Percentiles rank a stretch among this genome's conserved stretches.
Conservation (phyloP, 2,329 filamentous ascomycete genomes). For the Pseudogymnoascus sp. region DNA sequence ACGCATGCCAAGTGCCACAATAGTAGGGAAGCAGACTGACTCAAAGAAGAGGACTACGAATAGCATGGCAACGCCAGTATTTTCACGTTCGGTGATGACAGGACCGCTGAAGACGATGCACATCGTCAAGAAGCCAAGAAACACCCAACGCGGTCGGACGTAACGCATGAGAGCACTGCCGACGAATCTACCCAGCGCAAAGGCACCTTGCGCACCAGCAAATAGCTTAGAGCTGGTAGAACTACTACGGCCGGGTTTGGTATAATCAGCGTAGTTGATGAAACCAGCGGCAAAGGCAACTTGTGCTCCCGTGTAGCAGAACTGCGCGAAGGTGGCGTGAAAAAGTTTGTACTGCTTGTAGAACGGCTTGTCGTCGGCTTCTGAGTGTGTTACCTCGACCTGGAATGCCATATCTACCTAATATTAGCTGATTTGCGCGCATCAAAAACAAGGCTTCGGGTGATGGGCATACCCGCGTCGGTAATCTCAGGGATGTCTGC, state of each 20-base stretch:
- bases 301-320: slow-evolving; percentile 69
- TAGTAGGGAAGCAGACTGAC: slow-evolving; percentile 44
- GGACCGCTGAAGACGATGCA: slow-evolving; percentile 42
- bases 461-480: slow-evolving; percentile 51
- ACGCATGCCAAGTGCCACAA: slow-evolving; percentile 43
- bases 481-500: slow-evolving; percentile 44
- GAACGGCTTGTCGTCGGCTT: slow-evolving; percentile 48
- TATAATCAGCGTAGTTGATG: slow-evolving; percentile 51
- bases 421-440: slow-evolving; percentile 12
- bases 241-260: slow-evolving; percentile 22
- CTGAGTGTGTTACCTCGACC: slow-evolving; percentile 31
- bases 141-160: slow-evolving; percentile 52
- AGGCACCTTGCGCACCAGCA: slow-evolving; percentile 65
- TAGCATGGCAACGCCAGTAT: slow-evolving; percentile 42
- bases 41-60: slow-evolving; percentile 44
- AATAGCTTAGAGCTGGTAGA: slow-evolving; percentile 43
- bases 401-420: slow-evolving; percentile 19
- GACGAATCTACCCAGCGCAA: slow-evolving; percentile 63
- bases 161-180: slow-evolving; percentile 60
- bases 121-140: slow-evolving; percentile 50
- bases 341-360: slow-evolving; percentile 65
- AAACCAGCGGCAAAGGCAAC: slow-evolving; percentile 57
- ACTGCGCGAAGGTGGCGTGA: slow-evolving; percentile 66
- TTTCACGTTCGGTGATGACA: slow-evolving; percentile 38
- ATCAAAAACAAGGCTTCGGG: slow-evolving; percentile 18